Evolutionary conservation across 257 asterid genomes (phyloP).

Genomic region (Voacanga thouarsii): DNA sequence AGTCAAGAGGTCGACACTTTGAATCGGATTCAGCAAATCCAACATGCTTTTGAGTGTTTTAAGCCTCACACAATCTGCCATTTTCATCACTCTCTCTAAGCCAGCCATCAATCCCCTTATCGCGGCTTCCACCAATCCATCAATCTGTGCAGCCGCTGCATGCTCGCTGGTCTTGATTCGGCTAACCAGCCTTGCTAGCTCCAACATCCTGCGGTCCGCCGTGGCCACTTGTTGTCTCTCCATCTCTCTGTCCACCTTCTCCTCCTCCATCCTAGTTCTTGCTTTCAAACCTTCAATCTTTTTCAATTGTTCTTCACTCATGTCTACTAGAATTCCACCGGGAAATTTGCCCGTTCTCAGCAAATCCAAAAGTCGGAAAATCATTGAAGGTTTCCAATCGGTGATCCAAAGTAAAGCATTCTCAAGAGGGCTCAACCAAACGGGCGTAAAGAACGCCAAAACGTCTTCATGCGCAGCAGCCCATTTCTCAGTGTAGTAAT

Average conservation of each 20-base stretch:
- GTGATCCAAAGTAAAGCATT: constrained; percentile 53
- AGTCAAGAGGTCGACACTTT: constrained; percentile 48
- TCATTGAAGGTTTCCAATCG: constrained; percentile 69
- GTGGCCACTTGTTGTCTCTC: constrained; percentile 66
- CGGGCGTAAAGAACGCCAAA: constrained; percentile 43
- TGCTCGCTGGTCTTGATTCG: not conserved
- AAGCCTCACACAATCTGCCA: constrained; percentile 64
- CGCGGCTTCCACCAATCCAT: constrained; percentile 37
- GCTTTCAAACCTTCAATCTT: constrained; percentile 35
- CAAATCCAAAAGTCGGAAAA: constrained; percentile 42
- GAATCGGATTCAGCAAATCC: constrained; percentile 51
- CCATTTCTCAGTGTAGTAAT: constrained; percentile 61
- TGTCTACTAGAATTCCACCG: not conserved
- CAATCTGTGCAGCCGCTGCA: constrained; percentile 19
- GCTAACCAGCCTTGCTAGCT: constrained; percentile 31
- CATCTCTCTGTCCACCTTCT: constrained; percentile 65
- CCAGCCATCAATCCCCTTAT: constrained; percentile 31
- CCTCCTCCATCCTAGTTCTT: constrained; percentile 54
- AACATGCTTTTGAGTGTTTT: constrained; percentile 54
- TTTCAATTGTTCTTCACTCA: constrained; percentile 38
- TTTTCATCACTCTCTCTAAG: constrained; percentile 59
- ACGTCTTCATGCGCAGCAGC: constrained; percentile 55
- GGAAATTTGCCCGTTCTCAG: constrained; percentile 6
- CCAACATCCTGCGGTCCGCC: constrained; percentile 58
- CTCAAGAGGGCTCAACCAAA: constrained; percentile 62